Evolutionary conservation across 345 rosid genomes (phyloP), one percentile per base, ranked within the genome.

Genomic region (Camelina hispida): DNA sequence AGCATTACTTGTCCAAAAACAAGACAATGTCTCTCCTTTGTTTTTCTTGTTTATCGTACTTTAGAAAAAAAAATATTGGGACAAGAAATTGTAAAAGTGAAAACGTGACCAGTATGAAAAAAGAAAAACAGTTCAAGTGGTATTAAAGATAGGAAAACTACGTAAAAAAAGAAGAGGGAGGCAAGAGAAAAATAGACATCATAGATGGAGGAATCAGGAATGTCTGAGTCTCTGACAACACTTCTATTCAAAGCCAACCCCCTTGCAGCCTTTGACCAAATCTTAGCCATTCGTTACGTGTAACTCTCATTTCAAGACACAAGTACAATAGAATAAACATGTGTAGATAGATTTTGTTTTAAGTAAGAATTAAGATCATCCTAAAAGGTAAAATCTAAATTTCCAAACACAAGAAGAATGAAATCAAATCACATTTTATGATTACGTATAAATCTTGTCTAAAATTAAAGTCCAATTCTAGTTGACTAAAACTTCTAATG

Each of bases 241-340:
- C 13, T 64, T 70, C 48, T 46, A 70, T 63, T 56, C 50, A 64
- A 56, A 59, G 60, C 38, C 25, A 55, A 48, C 47, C 38, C 47
- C 38, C 40, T 64, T 17, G 76, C 76, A 64, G 80, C 38, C 80
- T 77, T 77, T 77, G 80, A 71, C 80, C 76, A 64, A 55, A 77
- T 70, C 71, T 9, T 76, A 55, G 23, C 66, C 75, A 43, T 62
- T 56, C 66, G 59, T 69, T 32, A 62, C 53, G 64, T 15, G 22
- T 44, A 38, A 69, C 75, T 76, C 75, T 32, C 6, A 18, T 76
- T 54, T 46, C 66, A 34, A 76, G 71, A 63, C 35, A 37, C 57
- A 76, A 52, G 18, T 9, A 6, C 10, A 58, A 75, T 51, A 9
- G 59, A 46, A 57, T 37, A 47, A 47, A 56, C 65, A 65, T 73